Conservation (phyloP, 441 rosid species). For the Pelargonium citronellum region DNA sequence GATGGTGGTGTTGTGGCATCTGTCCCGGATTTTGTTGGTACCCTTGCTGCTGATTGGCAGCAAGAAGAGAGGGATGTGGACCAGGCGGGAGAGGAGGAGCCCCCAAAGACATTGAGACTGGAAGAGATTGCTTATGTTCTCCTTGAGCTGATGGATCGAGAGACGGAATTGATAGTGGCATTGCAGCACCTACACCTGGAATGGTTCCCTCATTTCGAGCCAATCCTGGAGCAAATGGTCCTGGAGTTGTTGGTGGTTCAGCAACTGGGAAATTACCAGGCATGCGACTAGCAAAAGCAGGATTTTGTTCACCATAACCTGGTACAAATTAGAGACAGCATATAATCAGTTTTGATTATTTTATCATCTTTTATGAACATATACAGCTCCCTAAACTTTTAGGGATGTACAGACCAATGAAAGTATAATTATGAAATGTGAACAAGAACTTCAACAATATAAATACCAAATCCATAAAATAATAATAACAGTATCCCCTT, state of each 20-base stretch:
- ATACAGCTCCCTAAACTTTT: neutral
- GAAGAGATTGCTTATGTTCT: constrained; percentile 66
- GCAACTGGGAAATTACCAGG: constrained; percentile 63
- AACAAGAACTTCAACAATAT: neutral
- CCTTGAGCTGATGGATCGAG: constrained; percentile 74
- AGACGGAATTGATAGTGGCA: constrained; percentile 58
- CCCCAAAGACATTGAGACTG: constrained; percentile 58
- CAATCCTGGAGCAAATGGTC: constrained; percentile 72
- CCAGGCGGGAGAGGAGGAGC: constrained; percentile 97
- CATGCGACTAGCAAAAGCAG: constrained; percentile 58
- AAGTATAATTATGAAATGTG: neutral
- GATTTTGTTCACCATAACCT: constrained; percentile 86
- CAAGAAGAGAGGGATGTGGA: constrained; percentile 89
- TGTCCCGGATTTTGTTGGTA: constrained; percentile 73
- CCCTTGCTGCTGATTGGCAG: constrained; percentile 67
- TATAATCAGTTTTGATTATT: neutral
- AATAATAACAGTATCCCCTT: neutral
- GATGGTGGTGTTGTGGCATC: constrained; percentile 58
- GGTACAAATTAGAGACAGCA: constrained; percentile 16
- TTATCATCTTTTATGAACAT: neutral
- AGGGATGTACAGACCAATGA: neutral
- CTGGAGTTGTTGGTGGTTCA: constrained; percentile 70
- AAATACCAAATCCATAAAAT: neutral
- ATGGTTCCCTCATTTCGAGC: constrained; percentile 87
- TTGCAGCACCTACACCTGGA: constrained; percentile 91